Conservation (phyloP, 768 basidiomycete genomes). For the Tricholoma hemisulphureum region DNA sequence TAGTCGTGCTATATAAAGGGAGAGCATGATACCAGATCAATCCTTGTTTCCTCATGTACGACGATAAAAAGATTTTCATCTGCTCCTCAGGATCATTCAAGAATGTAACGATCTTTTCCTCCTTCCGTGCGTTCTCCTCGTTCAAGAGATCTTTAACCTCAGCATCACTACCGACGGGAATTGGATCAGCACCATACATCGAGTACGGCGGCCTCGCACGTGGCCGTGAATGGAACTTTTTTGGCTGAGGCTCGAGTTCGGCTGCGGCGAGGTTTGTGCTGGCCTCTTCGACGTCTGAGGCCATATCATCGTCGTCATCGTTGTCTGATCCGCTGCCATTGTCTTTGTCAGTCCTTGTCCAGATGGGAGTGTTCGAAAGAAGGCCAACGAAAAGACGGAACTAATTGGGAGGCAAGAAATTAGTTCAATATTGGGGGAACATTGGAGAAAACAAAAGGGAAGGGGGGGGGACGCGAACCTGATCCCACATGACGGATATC, state of each 20-base stretch:
- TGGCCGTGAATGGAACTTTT: slow-evolving; percentile 21
- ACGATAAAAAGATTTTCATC: slow-evolving; percentile 67
- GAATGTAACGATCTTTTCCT: slow-evolving; percentile 50
- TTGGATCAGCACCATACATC: slow-evolving; percentile 31
- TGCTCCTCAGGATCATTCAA: slow-evolving; percentile 58
- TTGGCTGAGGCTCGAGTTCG: slow-evolving; percentile 5
- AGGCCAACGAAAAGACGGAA: slow-evolving; percentile 63
- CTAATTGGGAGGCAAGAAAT: slow-evolving; percentile 31
- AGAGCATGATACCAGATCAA: slow-evolving; percentile 56
- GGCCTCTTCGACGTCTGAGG: slow-evolving; percentile 20
- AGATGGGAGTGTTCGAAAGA: slow-evolving; percentile 46
- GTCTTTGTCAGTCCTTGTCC: slow-evolving; percentile 38
- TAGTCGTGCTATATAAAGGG: neutral
- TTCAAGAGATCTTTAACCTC: slow-evolving; percentile 38
- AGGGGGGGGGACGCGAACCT: slow-evolving; percentile 37
- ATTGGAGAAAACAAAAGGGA: neutral
- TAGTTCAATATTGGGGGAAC: neutral
- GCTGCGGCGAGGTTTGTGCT: slow-evolving; percentile 13
- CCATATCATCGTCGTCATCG: slow-evolving; percentile 28
- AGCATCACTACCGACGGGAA: slow-evolving; percentile 33
- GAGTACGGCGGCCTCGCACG: slow-evolving; percentile 40
- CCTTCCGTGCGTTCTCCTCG: slow-evolving; percentile 36
- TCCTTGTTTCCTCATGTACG: slow-evolving; percentile 65
- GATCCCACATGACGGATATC: slow-evolving; percentile 59
- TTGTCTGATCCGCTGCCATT: slow-evolving; percentile 35